Evolutionary conservation across 768 basidiomycete genomes (phyloP), one percentile per base, ranked within the genome.

Genomic region (Bullera alba): DNA sequence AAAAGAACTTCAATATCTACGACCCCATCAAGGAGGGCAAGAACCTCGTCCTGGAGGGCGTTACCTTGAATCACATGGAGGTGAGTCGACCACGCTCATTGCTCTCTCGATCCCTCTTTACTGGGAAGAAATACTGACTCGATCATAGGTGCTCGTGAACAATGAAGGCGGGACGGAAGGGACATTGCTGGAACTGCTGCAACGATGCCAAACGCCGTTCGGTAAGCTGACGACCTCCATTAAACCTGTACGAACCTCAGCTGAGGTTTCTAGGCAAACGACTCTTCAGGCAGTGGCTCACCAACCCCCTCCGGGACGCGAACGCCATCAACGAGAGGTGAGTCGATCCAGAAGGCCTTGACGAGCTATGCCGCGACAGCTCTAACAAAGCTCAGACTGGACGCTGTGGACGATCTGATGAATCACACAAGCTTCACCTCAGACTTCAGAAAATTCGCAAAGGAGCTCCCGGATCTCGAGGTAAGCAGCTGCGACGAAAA

Each of bases 1-100:
- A 95, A 85, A 86, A 83, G 75, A 97, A 97, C 68, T 99, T 99
- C 79, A 92, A 96, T 60, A 78, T 95, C 32, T 95, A 93, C 65
- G 90, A 96, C 71, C 95, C 95, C 0, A 89, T 96, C 81, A 84
- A 85, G 68, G 79, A 79, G 53, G 91, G 90, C n/a, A 78, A 83
- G 65, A 86, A 83, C 23, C 74, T 97, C 48, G 79, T 87, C 0
- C 77, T 99, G 36, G 92, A 99, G 71, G 95, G 95, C 2, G 91
- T 96, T 70, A 92, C 90, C 0, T 77, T 99, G 46, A 86, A 88
- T 15, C 95, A 99, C 69, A 78, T 99, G 54, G 95, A 99, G 78
- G 89, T 91, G 46, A 36, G 71, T 50, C 45, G n/a, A n/a, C 21
- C 27, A 12, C 7, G 15, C n/a, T n/a, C n/a, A n/a, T n/a, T n/a